These are phyloP conservation scores for Neurospora discreta DNA, from an alignment of 495 filamentous ascomycete species.

Conservation along the genomic window DNA sequence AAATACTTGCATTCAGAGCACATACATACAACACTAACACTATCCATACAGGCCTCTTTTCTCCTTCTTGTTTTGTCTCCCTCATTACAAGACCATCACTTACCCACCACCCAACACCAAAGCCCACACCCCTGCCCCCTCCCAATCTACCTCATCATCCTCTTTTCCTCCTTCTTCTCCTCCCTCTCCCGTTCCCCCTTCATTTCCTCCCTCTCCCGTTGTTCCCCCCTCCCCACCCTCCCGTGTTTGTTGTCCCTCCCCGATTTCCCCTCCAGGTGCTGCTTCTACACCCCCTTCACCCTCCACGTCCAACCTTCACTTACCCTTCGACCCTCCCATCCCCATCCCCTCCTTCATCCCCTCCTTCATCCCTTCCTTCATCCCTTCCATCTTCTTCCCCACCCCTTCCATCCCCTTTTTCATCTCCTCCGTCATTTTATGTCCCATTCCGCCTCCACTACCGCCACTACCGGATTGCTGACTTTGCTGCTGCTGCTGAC, in stretches of 20 bases:
- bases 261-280: too few relatives aligned
- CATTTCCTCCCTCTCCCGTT: neutral
- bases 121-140: neutral
- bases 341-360: conserved; percentile 1
- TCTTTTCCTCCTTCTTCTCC: neutral
- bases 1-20: too few relatives aligned
- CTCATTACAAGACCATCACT: neutral
- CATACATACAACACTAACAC: too few relatives aligned
- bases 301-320: too few relatives aligned
- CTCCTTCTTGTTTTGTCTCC: neutral
- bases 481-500: too few relatives aligned
- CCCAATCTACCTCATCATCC: neutral
- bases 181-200: neutral
- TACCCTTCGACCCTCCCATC: conserved; percentile 2
- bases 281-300: too few relatives aligned
- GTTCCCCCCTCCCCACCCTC: neutral
- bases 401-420: neutral
- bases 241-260: neutral
- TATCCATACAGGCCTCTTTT: neutral
- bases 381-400: conserved; percentile 11
- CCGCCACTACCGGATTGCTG: neutral
- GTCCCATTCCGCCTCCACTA: neutral
- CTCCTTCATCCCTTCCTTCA: conserved; percentile 16
- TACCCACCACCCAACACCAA: neutral
- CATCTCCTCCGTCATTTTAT: neutral